Evolutionary conservation across 805 yeast species (phyloP).

Genomic region (Lipomyces yamadae): DNA sequence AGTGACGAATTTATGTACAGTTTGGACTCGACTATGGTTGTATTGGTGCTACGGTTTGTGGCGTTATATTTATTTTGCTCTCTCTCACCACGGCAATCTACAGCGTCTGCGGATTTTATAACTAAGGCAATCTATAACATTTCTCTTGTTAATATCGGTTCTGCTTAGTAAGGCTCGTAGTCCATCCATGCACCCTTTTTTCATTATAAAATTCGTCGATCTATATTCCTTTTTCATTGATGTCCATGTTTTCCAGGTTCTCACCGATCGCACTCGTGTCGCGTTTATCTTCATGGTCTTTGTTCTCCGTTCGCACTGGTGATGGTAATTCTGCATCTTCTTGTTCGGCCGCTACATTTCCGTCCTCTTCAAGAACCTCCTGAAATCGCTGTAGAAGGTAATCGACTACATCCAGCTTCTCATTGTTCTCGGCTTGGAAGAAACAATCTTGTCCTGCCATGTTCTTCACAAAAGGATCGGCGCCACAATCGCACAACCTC

Average conservation of each 20-base stretch:
- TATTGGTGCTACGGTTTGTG: not conserved
- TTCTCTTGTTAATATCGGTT: not conserved
- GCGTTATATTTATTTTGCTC: not conserved
- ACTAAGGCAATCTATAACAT: not conserved
- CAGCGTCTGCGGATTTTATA: not conserved
- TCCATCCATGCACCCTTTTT: not conserved
- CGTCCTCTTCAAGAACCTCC: constrained; percentile 58
- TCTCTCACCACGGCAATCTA: not conserved
- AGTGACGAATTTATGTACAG: not conserved
- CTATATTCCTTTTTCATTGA: constrained; percentile 9
- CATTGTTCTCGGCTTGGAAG: constrained; percentile 84
- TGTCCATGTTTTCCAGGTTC: constrained; percentile 17
- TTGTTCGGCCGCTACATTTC: not conserved
- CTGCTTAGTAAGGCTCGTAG: not conserved
- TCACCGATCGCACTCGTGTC: constrained; percentile 7
- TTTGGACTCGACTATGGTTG: not conserved
- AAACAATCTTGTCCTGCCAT: constrained; percentile 78
- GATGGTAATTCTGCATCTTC: not conserved
- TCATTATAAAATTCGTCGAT: not conserved
- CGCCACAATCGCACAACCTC: constrained; percentile 72
- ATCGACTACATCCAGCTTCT: constrained; percentile 74
- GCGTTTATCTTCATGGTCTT: not conserved
- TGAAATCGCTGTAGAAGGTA: constrained; percentile 74
- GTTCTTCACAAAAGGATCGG: constrained; percentile 83
- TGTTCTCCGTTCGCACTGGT: no score